A percentile compares a stretch with the other conserved stretches of the same genome.
phyloP scores from a whole-genome alignment of 2,329 filamentous ascomycete species.

The Parastagonospora nodorum region DNA sequence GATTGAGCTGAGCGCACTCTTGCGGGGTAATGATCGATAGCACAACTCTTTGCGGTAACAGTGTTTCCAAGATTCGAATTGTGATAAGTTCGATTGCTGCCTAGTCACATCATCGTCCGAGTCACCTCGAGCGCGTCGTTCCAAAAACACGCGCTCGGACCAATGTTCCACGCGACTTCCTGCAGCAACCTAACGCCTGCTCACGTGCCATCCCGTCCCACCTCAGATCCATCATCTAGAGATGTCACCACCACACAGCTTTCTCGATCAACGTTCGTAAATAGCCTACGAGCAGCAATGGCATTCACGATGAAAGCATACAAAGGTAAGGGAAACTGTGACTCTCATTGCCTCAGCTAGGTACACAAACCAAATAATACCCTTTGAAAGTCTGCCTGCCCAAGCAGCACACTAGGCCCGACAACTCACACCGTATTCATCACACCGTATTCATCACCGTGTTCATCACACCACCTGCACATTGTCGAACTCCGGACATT shows the following conservation, averaged over 20 bases:
- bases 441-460: too few relatives aligned
- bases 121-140: not conserved
- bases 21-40: not conserved
- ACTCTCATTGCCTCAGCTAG: too few relatives aligned
- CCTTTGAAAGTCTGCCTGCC: too few relatives aligned
- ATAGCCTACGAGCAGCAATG: too few relatives aligned
- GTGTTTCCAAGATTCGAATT: not conserved
- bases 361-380: too few relatives aligned
- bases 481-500: too few relatives aligned
- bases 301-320: too few relatives aligned
- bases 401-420: too few relatives aligned
- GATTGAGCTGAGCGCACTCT: not conserved
- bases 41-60: not conserved
- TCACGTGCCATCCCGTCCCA: slow-evolving; percentile 10
- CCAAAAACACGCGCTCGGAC: slow-evolving; percentile 17
- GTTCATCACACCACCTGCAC: too few relatives aligned
- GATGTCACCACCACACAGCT: not conserved
- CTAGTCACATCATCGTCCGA: slow-evolving; percentile 3
- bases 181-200: slow-evolving; percentile 10
- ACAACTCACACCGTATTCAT: too few relatives aligned
- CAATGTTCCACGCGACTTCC: slow-evolving; percentile 11
- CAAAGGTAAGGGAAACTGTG: too few relatives aligned
- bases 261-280: not conserved
- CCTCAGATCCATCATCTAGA: not conserved
- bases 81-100: slow-evolving; percentile 17